phyloP scores from a whole-genome alignment of 2,329 filamentous ascomycete species.

The Niveomyces coronatus region DNA sequence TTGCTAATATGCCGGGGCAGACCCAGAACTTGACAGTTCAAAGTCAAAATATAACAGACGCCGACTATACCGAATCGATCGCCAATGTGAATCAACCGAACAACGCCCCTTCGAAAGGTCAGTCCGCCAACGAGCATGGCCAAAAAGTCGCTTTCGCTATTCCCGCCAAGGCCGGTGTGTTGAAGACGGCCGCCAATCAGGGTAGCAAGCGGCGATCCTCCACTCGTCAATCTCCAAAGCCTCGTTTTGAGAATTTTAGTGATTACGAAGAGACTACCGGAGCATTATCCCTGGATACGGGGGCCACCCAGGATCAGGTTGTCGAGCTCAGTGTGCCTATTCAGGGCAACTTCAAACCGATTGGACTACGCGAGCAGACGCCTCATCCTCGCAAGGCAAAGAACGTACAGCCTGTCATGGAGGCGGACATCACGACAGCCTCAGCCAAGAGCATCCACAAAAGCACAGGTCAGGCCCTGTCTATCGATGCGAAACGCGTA shows the following conservation, averaged over 20 bases:
- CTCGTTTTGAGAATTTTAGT: slow-evolving; percentile 18
- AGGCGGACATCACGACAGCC: slow-evolving; percentile 6
- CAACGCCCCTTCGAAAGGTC: slow-evolving; percentile 16
- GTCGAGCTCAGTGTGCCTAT: slow-evolving; percentile 21
- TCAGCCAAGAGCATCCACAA: slow-evolving; percentile 12
- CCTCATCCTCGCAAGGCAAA: slow-evolving; percentile 13
- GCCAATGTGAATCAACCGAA: slow-evolving; percentile 20
- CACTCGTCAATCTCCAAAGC: slow-evolving; percentile 14
- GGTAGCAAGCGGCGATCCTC: slow-evolving; percentile 30
- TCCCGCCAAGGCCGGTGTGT: slow-evolving; percentile 23
- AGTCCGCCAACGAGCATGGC: slow-evolving; percentile 17
- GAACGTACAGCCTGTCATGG: slow-evolving; percentile 3
- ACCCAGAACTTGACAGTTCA: neutral
- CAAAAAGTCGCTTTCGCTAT: slow-evolving; percentile 34
- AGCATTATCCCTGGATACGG: slow-evolving; percentile 22
- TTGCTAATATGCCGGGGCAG: slow-evolving; percentile 7
- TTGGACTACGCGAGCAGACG: slow-evolving; percentile 13
- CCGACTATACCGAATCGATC: slow-evolving; percentile 20
- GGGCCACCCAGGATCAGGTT: slow-evolving; percentile 22
- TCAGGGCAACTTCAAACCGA: slow-evolving; percentile 14
- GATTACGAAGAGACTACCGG: slow-evolving; percentile 27
- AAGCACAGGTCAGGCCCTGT: slow-evolving; percentile 34
- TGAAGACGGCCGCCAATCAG: slow-evolving; percentile 25
- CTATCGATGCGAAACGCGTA: slow-evolving; percentile 40
- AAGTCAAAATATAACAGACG: slow-evolving; percentile 14